Evolutionary conservation across 805 yeast species (phyloP), one percentile per base, ranked within the genome.

Genomic region (Lipomyces yamadae): DNA sequence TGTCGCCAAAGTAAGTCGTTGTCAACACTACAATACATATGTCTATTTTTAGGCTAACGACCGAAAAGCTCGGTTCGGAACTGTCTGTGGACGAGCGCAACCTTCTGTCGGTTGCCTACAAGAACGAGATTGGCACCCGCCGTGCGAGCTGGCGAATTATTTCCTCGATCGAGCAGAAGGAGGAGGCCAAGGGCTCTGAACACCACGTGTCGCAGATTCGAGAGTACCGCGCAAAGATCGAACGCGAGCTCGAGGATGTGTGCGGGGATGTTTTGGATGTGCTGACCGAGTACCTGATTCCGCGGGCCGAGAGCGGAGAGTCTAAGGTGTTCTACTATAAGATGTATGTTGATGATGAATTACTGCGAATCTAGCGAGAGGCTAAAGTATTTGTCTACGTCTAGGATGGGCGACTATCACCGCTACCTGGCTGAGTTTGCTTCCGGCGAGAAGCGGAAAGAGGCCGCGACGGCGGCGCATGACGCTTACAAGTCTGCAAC

Each of bases 71-170:
- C 72, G 81, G 80, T 66, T 70, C 75, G 82, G 99, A 95, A 82
- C 85, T 94, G 76, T 89, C 97, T 56, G 98, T 95, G 72, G 99
- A 94, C 84, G 99, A 94, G 85, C 94, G 99, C 82, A 94, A 94
- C 83, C 86, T 94, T 75, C 87, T 94, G 76, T 91, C 97, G 34
- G 99, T 94, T 75, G 99, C 99, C 71, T 94, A 95, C 87, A 94
- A 94, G 84, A 94, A 94, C 78, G 99, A 95, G 66, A 94, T 94
- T 80, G 99, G 99, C 78, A 97, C 98, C 70, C 94, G 98, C 79
- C 95, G 99, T 83, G 99, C 99, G 71, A 92, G 98, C 64, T 94
- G 99, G 99, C 92, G 99, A 88, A 93, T 95, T 78, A 98, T 95
- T 64, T 92, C 98, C 60, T 92, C 98, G 62, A 94, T 95, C 76